These are phyloP conservation scores for Curvularia hawaiiensis DNA, from an alignment of 2,329 filamentous ascomycete genomes.

Conservation along the genomic window DNA sequence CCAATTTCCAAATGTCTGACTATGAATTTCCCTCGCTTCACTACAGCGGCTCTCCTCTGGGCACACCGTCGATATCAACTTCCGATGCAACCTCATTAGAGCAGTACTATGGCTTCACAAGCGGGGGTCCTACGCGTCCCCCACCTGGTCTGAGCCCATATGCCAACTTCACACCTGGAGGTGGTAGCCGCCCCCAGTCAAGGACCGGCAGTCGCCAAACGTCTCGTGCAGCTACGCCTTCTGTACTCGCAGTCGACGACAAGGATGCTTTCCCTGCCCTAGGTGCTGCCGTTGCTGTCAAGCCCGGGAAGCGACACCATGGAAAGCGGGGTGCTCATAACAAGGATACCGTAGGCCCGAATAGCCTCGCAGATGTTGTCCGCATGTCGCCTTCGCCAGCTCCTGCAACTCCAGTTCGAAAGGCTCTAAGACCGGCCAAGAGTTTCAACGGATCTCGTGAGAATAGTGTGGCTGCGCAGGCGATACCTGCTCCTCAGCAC, in stretches of 20 bases:
- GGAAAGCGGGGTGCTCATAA: conserved; percentile 83
- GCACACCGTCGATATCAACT: conserved; percentile 45
- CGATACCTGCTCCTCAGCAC: conserved; percentile 86
- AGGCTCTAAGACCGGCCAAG: conserved; percentile 67
- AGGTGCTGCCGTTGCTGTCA: conserved; percentile 72
- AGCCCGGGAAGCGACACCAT: conserved; percentile 88
- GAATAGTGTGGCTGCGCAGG: conserved; percentile 79
- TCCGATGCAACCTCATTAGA: conserved; percentile 51
- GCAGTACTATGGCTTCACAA: conserved; percentile 47
- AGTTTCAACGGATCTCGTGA: conserved; percentile 71
- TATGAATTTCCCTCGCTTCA: conserved; percentile 82
- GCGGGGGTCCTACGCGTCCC: conserved; percentile 54
- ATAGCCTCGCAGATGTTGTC: conserved; percentile 89
- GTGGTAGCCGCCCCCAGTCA: conserved; percentile 71
- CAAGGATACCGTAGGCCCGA: conserved; percentile 62
- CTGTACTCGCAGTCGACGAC: conserved; percentile 83
- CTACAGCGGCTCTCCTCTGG: conserved; percentile 51
- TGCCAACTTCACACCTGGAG: conserved; percentile 60
- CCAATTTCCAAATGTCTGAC: conserved; percentile 80
- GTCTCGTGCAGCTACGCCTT: conserved; percentile 64
- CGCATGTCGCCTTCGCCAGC: conserved; percentile 91
- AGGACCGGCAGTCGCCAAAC: conserved; percentile 84
- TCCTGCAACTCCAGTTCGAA: conserved; percentile 61
- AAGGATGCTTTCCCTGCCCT: conserved; percentile 94
- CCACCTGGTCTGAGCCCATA: conserved; percentile 73